Base-by-base conservation (phyloP, 1,284 basidiomycete genomes). In the Apiotrichum porosum region DNA sequence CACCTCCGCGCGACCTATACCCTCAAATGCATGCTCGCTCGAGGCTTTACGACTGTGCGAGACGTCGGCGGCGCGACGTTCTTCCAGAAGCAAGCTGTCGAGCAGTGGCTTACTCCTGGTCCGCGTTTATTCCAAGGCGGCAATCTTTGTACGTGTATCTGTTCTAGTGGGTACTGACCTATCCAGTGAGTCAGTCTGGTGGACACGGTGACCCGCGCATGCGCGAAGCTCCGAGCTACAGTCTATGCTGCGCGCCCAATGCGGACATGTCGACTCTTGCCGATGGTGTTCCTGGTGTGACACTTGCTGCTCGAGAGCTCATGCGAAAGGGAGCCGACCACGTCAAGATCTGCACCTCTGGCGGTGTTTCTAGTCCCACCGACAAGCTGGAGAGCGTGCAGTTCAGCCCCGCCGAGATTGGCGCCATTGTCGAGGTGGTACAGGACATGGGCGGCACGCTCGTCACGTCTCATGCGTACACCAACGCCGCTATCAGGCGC, bases 1-100 rank as follows among this genome's bases (percentile, higher is more conserved):
- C 47, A 44, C 37, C 41, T 53, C 6, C 44, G 52, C 70, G 69
- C 58, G 63, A 75, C 64, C n/a, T 68, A 58, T 40, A 47, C 49
- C 6, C 56, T 68, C 19, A 52, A 58, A 69, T 74, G 26, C 48
- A 79, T 79, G 77, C 72, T 79, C 1, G 43, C 67, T 8, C 61
- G 77, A 10, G 78, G 78, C 0, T 79, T 78, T 55, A 79, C 78
- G 0, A 77, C 77, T 6, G 76, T 78, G 9, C 70, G 78, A n/a
- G 78, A 79, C 2, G 31, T 52, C 44, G 57, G 57, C 18, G 57
- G 57, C 6, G 57, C 54, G 18, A 49, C 39, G 4, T 52, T 48
- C 21, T 48, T 43, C 39, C 55, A 59, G 26, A 49, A 52, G 21
- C 30, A 54, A 32, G 57, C 57, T 4, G 32, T 55, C 33, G 50